These are phyloP conservation scores for Discostella stelligera DNA, from an alignment of 352 stramenopile species.

Conservation along the genomic window DNA sequence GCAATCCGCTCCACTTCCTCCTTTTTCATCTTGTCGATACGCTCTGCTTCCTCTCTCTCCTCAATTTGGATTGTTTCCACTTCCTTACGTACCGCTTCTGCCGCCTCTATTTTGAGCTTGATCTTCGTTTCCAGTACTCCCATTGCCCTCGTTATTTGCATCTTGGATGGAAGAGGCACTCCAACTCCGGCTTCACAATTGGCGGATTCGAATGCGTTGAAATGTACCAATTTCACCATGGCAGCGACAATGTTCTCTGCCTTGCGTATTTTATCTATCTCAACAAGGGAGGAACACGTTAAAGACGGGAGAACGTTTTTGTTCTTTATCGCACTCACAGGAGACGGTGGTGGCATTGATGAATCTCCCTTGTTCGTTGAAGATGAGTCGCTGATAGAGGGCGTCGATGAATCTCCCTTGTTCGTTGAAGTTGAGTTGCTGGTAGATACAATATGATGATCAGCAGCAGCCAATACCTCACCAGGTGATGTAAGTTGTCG, in stretches of 20 bases:
- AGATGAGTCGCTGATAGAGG: not conserved
- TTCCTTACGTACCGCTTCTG: slow-evolving; percentile 26
- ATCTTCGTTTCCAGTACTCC: slow-evolving; percentile 47
- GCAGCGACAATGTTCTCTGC: slow-evolving; percentile 45
- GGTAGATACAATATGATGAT: not conserved
- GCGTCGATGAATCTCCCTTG: not conserved
- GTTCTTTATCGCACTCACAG: not conserved
- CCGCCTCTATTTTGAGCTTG: slow-evolving; percentile 39
- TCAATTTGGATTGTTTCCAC: slow-evolving; percentile 41
- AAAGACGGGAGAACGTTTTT: slow-evolving; percentile 11
- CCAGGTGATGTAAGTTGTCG: not conserved
- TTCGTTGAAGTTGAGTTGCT: not conserved
- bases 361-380: not conserved
- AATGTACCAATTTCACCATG: slow-evolving; percentile 31
- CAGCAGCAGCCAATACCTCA: not conserved
- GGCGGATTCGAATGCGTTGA: slow-evolving; percentile 3
- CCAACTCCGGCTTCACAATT: not conserved
- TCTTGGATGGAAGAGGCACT: slow-evolving; percentile 46
- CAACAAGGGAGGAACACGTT: slow-evolving; percentile 39
- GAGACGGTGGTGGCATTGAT: slow-evolving; percentile 3
- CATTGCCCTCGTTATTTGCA: slow-evolving; percentile 56
- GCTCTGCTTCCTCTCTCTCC: slow-evolving; percentile 63
- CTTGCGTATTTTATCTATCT: slow-evolving; percentile 46
- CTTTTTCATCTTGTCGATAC: slow-evolving; percentile 58
- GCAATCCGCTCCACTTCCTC: slow-evolving; percentile 26